Evolutionary conservation across 2,329 filamentous ascomycete genomes (phyloP).

Genomic region (Teratosphaeria viscida): DNA sequence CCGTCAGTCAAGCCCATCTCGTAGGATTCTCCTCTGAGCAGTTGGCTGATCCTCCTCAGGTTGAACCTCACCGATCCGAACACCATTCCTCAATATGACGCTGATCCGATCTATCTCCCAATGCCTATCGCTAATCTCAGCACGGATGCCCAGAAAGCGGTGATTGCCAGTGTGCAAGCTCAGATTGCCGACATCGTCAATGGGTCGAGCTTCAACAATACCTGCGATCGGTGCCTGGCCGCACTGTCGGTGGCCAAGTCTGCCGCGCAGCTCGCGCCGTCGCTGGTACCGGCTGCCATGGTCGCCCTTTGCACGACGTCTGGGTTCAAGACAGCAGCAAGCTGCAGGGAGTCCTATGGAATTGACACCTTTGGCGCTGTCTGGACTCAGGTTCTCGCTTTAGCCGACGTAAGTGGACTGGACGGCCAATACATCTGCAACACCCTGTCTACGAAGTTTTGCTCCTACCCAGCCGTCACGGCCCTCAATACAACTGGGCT

Average conservation of each 20-base stretch:
- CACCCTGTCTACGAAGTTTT: constrained; percentile 35
- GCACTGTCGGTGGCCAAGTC: constrained; percentile 41
- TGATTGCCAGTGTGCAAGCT: constrained; percentile 34
- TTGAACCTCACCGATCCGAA: constrained; percentile 44
- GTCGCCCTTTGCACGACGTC: constrained; percentile 41
- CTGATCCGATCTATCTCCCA: constrained; percentile 44
- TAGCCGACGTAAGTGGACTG: constrained; percentile 42
- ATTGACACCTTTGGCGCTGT: constrained; percentile 42
- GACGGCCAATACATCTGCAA: constrained; percentile 50
- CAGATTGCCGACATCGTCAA: constrained; percentile 39
- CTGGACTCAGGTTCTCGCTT: constrained; percentile 48
- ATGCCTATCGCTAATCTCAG: constrained; percentile 37
- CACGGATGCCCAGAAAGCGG: constrained; percentile 26
- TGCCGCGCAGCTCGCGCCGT: constrained; percentile 41
- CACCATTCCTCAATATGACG: constrained; percentile 38
- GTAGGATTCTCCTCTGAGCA: neutral
- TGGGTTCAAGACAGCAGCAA: constrained; percentile 35
- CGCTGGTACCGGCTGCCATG: constrained; percentile 41
- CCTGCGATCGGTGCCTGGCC: constrained; percentile 45
- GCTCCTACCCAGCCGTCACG: constrained; percentile 35
- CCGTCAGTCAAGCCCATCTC: neutral
- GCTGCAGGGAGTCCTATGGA: constrained; percentile 40
- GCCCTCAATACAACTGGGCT: constrained; percentile 35
- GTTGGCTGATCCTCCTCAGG: constrained; percentile 18
- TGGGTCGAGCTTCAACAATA: constrained; percentile 23